Evolutionary conservation across 2,329 filamentous ascomycete genomes (phyloP), one percentile per base, ranked within the genome.

Genomic region (Penicillium crustosum): DNA sequence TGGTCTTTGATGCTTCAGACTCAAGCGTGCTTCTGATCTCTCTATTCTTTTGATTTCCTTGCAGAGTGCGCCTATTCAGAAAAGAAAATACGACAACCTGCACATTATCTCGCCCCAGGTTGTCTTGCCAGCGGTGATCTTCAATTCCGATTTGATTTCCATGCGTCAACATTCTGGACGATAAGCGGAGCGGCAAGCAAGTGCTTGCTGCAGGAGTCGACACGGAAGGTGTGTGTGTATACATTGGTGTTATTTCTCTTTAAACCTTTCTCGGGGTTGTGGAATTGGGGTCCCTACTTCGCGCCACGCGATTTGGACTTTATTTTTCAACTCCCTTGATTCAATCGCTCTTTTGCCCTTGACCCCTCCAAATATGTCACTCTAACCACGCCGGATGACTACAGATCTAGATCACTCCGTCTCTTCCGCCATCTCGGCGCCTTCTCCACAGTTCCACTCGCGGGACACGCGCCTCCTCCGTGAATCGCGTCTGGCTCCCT

Each of bases 151-250:
- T 67, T 69, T 70, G 67, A 72, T 70, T 77, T 76, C 74, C 74
- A 78, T 78, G 75, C 74, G 74, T 76, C 75, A 77, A 72, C 67
- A 77, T 77, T 77, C 70, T 74, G 71, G 70, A 70, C 68, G 63
- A 72, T 77, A 77, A 74, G 64, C 68, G 70, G 69, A 74, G 76
- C 76, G 72, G 76, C 76, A 77, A 77, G 76, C 76, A 72, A 73
- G 72, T 74, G 76, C 75, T 78, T 78, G 76, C 75, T 77, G 75
- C 75, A 73, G 70, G 70, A 73, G 74, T 75, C 75, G 73, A 77
- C 69, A 76, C 75, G 76, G 76, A 77, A 76, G 72, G 76, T 61
- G 76, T 78, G 66, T 61, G 75, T 75, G 57, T 61, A 55, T 58
- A 33, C 42, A 38, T 61, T 55, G 54, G 55, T 54, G 59, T 57